These are phyloP conservation scores for Pulicaria dysenterica DNA, from an alignment of 129 eudicot species.

Conservation along the genomic window DNA sequence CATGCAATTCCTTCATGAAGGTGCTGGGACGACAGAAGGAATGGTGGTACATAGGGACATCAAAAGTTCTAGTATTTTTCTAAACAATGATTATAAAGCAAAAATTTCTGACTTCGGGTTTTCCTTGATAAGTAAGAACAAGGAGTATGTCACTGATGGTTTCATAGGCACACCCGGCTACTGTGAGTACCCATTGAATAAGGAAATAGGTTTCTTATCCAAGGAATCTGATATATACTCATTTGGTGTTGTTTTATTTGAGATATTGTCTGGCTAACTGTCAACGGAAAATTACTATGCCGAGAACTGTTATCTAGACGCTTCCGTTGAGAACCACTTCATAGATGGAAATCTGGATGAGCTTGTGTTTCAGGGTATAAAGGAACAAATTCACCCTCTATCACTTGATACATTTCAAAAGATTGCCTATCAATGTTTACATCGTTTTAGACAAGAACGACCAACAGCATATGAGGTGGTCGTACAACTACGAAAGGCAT, in stretches of 20 bases:
- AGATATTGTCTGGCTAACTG: constrained; percentile 4
- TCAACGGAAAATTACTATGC: neutral
- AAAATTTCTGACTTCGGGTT: neutral
- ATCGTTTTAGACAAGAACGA: neutral
- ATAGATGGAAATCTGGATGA: neutral
- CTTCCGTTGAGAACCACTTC: neutral
- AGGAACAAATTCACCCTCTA: neutral
- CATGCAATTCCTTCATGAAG: neutral
- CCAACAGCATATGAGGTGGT: neutral
- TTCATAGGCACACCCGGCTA: neutral
- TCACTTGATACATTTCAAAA: neutral
- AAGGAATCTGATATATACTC: neutral
- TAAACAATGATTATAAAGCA: neutral
- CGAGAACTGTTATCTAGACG: neutral
- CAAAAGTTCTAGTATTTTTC: neutral
- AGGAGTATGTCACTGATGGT: neutral
- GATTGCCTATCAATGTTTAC: neutral
- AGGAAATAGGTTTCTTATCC: neutral
- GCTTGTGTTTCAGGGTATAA: neutral
- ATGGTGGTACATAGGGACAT: neutral
- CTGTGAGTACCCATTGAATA: neutral
- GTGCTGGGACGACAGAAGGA: neutral
- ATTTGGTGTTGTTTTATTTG: constrained; percentile 9
- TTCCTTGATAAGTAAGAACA: neutral
- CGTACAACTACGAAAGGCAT: neutral